Evolutionary conservation across 1,139 yeast genomes (phyloP).

Genomic region (Tardiomyces digboiensis): DNA sequence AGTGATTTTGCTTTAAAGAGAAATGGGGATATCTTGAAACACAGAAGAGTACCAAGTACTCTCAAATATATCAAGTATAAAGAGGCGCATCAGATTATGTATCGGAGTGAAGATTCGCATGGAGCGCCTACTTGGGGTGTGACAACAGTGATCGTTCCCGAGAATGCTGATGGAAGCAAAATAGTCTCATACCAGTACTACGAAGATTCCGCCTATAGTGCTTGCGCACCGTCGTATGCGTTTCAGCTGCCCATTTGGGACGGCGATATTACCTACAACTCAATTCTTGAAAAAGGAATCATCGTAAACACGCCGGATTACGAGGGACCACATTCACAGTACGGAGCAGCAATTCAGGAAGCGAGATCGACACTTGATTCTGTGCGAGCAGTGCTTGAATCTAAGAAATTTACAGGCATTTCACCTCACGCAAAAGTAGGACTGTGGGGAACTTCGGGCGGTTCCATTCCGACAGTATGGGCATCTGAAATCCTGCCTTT

Average conservation of each 20-base stretch:
- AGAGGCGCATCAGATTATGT: slow-evolving; percentile 19
- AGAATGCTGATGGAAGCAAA: slow-evolving; percentile 7
- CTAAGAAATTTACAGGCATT: slow-evolving; percentile 8
- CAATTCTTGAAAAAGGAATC: slow-evolving; percentile 12
- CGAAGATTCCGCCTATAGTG: slow-evolving; percentile 19
- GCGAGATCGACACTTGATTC: slow-evolving; percentile 21
- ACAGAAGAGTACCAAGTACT: not conserved
- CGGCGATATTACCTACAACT: slow-evolving; percentile 8
- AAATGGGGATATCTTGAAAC: slow-evolving; percentile 1
- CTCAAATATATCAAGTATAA: slow-evolving; percentile 4
- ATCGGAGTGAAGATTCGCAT: slow-evolving; percentile 17
- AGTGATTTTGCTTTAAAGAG: not conserved
- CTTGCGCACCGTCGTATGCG: slow-evolving; percentile 23
- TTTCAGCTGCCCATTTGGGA: slow-evolving; percentile 9
- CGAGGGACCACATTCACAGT: slow-evolving; percentile 20
- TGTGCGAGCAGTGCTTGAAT: slow-evolving; percentile 15
- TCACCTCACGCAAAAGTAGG: slow-evolving; percentile 10
- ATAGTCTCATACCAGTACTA: slow-evolving; percentile 20
- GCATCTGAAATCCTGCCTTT: slow-evolving; percentile 20
- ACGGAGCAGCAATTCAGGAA: slow-evolving; percentile 17
- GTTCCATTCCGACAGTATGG: slow-evolving; percentile 23
- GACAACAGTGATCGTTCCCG: slow-evolving; percentile 22
- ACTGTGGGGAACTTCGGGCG: slow-evolving; percentile 26
- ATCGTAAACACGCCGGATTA: slow-evolving; percentile 21
- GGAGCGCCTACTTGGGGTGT: slow-evolving; percentile 18